Percentiles rank a stretch among this genome's conserved stretches.
These are phyloP conservation scores for Clonostachys byssicola DNA, from an alignment of 2,329 filamentous ascomycete genomes.

Conservation along the genomic window DNA sequence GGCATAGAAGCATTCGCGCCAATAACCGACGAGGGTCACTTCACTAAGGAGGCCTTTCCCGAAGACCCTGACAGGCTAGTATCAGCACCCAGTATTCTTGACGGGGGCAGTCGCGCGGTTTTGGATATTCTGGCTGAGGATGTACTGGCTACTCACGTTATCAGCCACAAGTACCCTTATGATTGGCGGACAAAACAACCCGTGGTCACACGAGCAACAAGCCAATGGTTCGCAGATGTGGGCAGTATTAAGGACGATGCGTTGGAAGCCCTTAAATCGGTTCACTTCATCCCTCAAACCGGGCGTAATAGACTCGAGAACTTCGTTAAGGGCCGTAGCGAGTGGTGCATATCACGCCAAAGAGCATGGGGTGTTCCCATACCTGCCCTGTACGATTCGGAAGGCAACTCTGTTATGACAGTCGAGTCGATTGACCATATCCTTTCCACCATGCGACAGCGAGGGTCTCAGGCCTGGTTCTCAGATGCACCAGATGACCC, in stretches of 20 bases:
- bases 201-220: constrained; percentile 85
- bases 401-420: constrained; percentile 73
- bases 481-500: constrained; percentile 72
- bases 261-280: constrained; percentile 62
- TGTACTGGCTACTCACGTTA: constrained; percentile 66
- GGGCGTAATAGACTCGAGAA: constrained; percentile 74
- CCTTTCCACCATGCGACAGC: constrained; percentile 69
- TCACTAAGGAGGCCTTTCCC: constrained; percentile 76
- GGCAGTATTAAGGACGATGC: constrained; percentile 74
- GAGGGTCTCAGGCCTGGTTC: constrained; percentile 94
- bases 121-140: constrained; percentile 62
- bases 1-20: constrained; percentile 76
- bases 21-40: constrained; percentile 75
- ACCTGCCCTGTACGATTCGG: constrained; percentile 76
- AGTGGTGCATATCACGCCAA: constrained; percentile 98
- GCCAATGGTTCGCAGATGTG: constrained; percentile 97
- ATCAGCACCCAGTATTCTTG: constrained; percentile 65
- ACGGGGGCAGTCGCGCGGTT: constrained; percentile 65
- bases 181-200: constrained; percentile 96
- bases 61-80: constrained; percentile 61
- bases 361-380: constrained; percentile 96
- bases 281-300: constrained; percentile 73
- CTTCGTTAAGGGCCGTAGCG: constrained; percentile 82
- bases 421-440: constrained; percentile 80
- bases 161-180: constrained; percentile 92